Base-by-base conservation (phyloP, 768 basidiomycete species). In the Botryobasidium botryosum region DNA sequence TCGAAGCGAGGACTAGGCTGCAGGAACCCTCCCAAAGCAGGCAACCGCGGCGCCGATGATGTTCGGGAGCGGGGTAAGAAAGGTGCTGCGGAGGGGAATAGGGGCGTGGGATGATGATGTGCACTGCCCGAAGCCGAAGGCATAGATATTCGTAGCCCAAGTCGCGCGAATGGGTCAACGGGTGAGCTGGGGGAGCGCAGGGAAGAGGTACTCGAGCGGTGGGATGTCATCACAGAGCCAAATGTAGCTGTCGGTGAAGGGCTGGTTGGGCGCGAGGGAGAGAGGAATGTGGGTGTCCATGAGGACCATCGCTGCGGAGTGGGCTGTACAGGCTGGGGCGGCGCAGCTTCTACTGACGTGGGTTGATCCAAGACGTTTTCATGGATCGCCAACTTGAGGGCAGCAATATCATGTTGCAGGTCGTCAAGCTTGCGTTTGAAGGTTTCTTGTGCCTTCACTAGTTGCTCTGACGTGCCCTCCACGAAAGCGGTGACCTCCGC, bases 321-420 rank as follows among this genome's bases (percentile, higher is more conserved):
- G 41, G 32, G 20, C 29, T 40, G 45, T n/a, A 55, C 21, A 28
- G 47, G 32, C n/a, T 43, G 43, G 17, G 48, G 23, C 15, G 45
- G 20, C 2, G 52, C 40, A 18, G 51, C 40, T 3, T 44, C 31
- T 13, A 46, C 25, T 17, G 40, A 46, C 4, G 25, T 40, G 12
- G 45, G 46, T n/a, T 51, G 44, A 17, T 52, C 39, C 10, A 52
- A 40, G 25, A 52, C 40, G 10, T 64, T 57, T 39, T 71, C 73
- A 50, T 80, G 68, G 26, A 77, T 51, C 0, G 67, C 67, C 10
- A 65, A 64, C 57, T 84, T 83, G 48, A 86, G 61, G 5, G 67
- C 66, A 0, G 77, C 77, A 35, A 85, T 74, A 56, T 87, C 84
- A 49, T 85, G 79, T 49, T 80, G 66, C 17, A 84, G 67, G 52